phyloP scores from a whole-genome alignment of 495 filamentous ascomycete genomes.

The Oleoguttula mirabilis region DNA sequence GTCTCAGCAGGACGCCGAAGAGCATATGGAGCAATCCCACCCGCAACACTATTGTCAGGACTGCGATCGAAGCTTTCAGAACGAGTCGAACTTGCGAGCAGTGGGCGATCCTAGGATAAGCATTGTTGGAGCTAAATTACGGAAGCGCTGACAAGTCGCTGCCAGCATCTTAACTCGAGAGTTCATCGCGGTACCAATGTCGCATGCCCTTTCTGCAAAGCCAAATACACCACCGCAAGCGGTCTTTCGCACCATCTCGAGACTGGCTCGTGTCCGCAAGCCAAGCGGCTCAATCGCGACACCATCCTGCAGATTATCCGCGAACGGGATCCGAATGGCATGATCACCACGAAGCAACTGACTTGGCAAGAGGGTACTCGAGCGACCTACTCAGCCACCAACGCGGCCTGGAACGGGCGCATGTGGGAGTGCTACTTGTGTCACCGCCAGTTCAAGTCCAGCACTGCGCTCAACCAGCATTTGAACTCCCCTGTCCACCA shows the following conservation, averaged over 20 bases:
- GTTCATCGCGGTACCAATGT: conserved; percentile 71
- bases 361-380: conserved; percentile 3
- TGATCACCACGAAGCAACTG: conserved; percentile 34
- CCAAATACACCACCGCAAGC: conserved; percentile 31
- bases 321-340: conserved; percentile 34
- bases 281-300: conserved; percentile 31
- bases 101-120: too few relatives aligned
- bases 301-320: conserved; percentile 39
- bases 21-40: conserved; percentile 33
- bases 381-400: conserved; percentile 13
- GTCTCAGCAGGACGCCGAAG: conserved; percentile 20
- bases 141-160: too few relatives aligned
- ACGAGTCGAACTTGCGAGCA: conserved; percentile 31
- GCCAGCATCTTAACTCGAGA: conserved; percentile 37
- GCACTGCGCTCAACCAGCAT: conserved; percentile 22
- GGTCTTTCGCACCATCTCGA: conserved; percentile 39
- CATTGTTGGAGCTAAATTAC: too few relatives aligned
- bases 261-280: conserved; percentile 30
- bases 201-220: conserved; percentile 36
- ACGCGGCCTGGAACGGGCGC: conserved; percentile 30
- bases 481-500: conserved; percentile 26
- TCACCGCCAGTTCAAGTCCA: conserved; percentile 27
- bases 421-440: conserved; percentile 39
- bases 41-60: conserved; percentile 31
- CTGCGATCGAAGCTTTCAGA: conserved; percentile 31